A percentile compares a stretch with the other conserved stretches of the same genome.
phyloP scores from a whole-genome alignment of 2,329 filamentous ascomycete genomes.

The Ceratocystis destructans region DNA sequence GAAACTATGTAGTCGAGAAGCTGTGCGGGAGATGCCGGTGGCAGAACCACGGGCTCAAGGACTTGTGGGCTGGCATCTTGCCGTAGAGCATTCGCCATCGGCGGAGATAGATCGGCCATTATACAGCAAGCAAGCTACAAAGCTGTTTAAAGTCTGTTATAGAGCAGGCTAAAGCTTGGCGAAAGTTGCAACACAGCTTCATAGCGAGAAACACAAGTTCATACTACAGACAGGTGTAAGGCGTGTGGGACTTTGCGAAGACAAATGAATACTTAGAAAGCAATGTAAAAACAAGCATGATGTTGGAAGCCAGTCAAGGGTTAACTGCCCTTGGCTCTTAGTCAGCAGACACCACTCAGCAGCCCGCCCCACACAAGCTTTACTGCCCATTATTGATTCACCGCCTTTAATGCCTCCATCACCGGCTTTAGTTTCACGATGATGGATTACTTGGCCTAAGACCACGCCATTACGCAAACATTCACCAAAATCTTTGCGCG shows the following conservation, averaged over 20 bases:
- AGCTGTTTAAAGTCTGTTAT: too few species aligned
- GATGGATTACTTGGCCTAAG: too few species aligned
- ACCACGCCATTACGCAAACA: neutral
- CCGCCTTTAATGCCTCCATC: neutral
- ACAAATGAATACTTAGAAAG: neutral
- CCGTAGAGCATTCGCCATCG: neutral
- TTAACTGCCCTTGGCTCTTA: conserved; percentile 3
- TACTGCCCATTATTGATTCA: neutral
- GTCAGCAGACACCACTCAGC: neutral
- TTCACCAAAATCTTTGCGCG: neutral
- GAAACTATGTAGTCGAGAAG: conserved; percentile 53
- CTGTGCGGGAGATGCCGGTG: conserved; percentile 42
- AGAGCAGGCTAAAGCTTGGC: neutral
- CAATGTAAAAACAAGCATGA: neutral
- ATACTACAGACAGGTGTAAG: neutral
- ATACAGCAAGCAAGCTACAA: neutral
- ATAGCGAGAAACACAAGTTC: neutral
- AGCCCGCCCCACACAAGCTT: conserved; percentile 4
- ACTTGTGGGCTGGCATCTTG: neutral
- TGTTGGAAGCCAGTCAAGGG: conserved; percentile 2
- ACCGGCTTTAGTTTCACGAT: neutral
- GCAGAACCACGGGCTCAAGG: conserved; percentile 32
- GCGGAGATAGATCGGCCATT: conserved; percentile 9
- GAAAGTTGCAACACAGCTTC: neutral
- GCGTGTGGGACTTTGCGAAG: neutral